A percentile compares a stretch with the other conserved stretches of the same genome.
Evolutionary conservation across 2,329 filamentous ascomycete genomes (phyloP).

Genomic region (Coniella vitis): DNA sequence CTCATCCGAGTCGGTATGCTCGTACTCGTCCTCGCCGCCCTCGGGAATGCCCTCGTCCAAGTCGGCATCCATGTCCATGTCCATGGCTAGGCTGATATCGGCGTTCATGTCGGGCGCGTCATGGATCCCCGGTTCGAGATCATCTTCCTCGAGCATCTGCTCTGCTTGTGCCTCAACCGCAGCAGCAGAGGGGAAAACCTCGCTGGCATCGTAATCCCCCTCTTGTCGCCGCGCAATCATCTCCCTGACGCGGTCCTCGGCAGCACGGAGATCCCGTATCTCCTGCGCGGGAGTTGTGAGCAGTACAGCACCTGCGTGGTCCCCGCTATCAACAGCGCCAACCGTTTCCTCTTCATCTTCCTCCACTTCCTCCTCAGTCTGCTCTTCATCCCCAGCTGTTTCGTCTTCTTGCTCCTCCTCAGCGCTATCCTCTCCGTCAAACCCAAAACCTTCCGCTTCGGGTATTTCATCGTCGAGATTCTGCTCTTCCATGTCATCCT

Average conservation of each 20-base stretch:
- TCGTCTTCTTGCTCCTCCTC: constrained; percentile 27
- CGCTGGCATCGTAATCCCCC: constrained; percentile 38
- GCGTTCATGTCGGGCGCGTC: constrained; percentile 19
- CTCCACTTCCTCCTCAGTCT: constrained; percentile 35
- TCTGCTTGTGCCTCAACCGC: constrained; percentile 41
- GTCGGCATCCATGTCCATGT: constrained; percentile 59
- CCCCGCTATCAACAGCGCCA: constrained; percentile 30
- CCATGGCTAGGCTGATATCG: constrained; percentile 22
- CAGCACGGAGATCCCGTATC: constrained; percentile 46
- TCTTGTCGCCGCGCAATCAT: constrained; percentile 47
- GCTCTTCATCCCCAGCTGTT: constrained; percentile 19
- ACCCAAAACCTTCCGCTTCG: constrained; percentile 53
- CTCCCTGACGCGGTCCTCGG: constrained; percentile 56
- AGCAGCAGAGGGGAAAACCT: constrained; percentile 40
- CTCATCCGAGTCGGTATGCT: constrained; percentile 71
- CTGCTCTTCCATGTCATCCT: constrained; percentile 36
- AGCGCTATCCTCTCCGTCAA: constrained; percentile 38
- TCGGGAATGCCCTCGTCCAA: constrained; percentile 67
- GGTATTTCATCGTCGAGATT: constrained; percentile 72
- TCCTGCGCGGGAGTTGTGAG: constrained; percentile 29
- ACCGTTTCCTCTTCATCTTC: constrained; percentile 36
- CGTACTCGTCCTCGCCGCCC: constrained; percentile 57
- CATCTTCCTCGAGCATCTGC: constrained; percentile 59
- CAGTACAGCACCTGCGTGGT: constrained; percentile 24
- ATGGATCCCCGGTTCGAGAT: constrained; percentile 35